These are phyloP conservation scores for Afroboletus lepidellus DNA, from an alignment of 1,284 basidiomycete genomes.

Conservation along the genomic window DNA sequence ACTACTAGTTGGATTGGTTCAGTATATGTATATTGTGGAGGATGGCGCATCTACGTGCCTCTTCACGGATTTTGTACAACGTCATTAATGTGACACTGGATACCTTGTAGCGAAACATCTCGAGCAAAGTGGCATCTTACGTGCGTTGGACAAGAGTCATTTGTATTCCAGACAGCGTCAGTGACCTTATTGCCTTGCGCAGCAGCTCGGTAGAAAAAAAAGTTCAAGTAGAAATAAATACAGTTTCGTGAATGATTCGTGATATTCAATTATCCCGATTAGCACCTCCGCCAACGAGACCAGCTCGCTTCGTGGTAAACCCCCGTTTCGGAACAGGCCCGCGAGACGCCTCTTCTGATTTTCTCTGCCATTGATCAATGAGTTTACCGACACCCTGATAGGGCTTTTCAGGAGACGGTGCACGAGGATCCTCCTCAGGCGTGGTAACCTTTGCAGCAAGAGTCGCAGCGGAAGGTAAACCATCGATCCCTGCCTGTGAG, in stretches of 20 bases:
- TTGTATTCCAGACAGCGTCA: too few species aligned
- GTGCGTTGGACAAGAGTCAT: conserved; percentile 27
- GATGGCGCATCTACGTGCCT: neutral
- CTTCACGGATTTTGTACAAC: neutral
- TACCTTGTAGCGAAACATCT: neutral
- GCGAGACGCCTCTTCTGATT: conserved; percentile 54
- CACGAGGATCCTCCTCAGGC: conserved; percentile 38
- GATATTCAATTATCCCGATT: conserved; percentile 23
- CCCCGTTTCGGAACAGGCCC: conserved; percentile 37
- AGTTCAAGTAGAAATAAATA: conserved; percentile 11
- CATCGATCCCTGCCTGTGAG: conserved; percentile 23
- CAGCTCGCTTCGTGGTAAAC: conserved; percentile 42
- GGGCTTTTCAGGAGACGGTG: conserved; percentile 69
- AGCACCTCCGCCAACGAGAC: conserved; percentile 35
- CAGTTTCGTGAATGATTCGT: too few species aligned
- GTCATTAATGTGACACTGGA: too few species aligned
- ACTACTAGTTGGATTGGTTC: neutral
- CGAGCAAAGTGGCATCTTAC: conserved; percentile 28
- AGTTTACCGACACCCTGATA: conserved; percentile 78
- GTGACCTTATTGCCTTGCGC: conserved; percentile 3
- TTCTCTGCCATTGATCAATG: conserved; percentile 82
- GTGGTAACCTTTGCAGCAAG: conserved; percentile 25
- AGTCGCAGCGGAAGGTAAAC: conserved; percentile 18
- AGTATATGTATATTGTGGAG: neutral
- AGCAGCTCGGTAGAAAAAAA: conserved; percentile 11